Evolutionary conservation across 2,329 filamentous ascomycete species (phyloP).

Genomic region (Phyllosticta paracitricarpa): DNA sequence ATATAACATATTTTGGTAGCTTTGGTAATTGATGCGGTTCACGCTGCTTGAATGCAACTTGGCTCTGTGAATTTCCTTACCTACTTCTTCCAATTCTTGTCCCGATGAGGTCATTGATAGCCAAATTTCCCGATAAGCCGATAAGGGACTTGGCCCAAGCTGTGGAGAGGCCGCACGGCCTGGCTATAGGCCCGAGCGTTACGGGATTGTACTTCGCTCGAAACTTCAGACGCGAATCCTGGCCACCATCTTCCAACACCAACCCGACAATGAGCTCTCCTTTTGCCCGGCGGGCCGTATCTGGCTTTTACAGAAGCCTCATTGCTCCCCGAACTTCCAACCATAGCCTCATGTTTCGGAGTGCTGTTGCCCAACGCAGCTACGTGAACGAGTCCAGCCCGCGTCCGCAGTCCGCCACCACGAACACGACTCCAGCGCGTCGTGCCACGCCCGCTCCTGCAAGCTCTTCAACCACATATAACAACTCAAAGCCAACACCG

Average conservation of each 20-base stretch:
- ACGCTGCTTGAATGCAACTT: not conserved
- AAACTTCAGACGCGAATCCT: not conserved
- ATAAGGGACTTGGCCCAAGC: not conserved
- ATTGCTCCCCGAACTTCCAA: not conserved
- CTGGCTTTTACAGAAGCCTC: not conserved
- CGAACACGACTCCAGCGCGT: slow-evolving; percentile 9
- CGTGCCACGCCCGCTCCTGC: slow-evolving; percentile 11
- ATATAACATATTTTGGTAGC: not conserved
- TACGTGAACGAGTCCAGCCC: not conserved
- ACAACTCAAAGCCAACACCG: slow-evolving; percentile 14
- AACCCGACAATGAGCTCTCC: not conserved
- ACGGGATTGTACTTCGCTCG: not conserved
- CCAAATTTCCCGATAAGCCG: not conserved
- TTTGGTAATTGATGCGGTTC: not conserved
- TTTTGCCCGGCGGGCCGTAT: not conserved
- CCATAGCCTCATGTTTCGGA: not conserved
- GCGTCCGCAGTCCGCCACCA: slow-evolving; percentile 5
- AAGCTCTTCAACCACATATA: slow-evolving; percentile 11
- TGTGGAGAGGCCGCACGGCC: not conserved
- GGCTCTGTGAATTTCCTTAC: not conserved
- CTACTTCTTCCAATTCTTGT: not conserved
- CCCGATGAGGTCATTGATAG: not conserved
- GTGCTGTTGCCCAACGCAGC: not conserved
- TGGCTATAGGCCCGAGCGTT: not conserved
- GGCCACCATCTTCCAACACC: not conserved